Evolutionary conservation across 768 basidiomycete species (phyloP), one percentile per base, ranked within the genome.

Genomic region (Kockovaella imperatae): DNA sequence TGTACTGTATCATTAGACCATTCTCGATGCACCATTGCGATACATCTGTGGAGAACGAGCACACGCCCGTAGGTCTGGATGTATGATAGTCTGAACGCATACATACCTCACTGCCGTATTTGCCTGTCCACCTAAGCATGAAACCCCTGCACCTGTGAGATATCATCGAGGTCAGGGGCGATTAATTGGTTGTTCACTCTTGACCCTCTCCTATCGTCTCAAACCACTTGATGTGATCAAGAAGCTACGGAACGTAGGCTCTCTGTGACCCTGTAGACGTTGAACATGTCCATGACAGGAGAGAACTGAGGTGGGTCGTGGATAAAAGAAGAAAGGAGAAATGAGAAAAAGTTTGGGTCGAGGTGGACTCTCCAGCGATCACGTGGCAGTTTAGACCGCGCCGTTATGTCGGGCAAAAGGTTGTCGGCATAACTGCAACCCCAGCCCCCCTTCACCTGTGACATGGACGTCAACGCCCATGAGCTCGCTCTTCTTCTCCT

Each of bases 401-500:
- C n/a, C n/a, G n/a, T n/a, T 38, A 21, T 7, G 36, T 18, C 31
- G 11, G 31, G 11, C n/a, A n/a, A 4, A n/a, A 36, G 14, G 35
- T 21, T 14, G 17, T 36, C 35, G 4, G 35, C 17, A 11, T n/a
- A 34, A n/a, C 31, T 11, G n/a, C 31, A n/a, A 34, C 11, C 17
- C 17, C 17, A 36, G 21, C 17, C 35, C 21, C 31, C n/a, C 31
- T 32, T 32, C 31, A 30, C 30, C 28, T 11, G 24, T 20, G 13
- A 42, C 17, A 29, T 20, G 31, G n/a, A 5, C 7, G 11, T 14
- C 21, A 41, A 41, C 25, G 15, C 21, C n/a, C 6, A 64, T 65
- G 63, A 47, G 54, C 41, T 62, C 59, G 42, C 59, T 59, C 47
- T 57, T 59, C 42, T 53, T 53, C 28, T 50, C 49, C 39, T 64